These are phyloP conservation scores for Fusarium nematophilum DNA, from an alignment of 2,329 filamentous ascomycete species.

Conservation along the genomic window DNA sequence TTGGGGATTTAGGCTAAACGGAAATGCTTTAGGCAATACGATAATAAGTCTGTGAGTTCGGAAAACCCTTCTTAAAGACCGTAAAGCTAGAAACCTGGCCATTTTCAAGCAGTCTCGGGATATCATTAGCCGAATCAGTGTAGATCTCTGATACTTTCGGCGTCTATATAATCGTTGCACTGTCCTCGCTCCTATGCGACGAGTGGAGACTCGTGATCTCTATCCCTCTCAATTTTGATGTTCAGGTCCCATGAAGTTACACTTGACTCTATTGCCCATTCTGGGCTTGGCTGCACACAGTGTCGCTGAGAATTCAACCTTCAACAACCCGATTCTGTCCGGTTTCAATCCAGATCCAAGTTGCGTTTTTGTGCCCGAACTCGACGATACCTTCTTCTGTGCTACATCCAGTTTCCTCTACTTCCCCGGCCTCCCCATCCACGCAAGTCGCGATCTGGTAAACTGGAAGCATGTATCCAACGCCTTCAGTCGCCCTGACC, in stretches of 20 bases:
- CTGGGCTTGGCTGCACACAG: not conserved
- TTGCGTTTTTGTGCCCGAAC: constrained; percentile 53
- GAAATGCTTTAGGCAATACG: too few species aligned
- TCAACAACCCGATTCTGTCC: constrained; percentile 59
- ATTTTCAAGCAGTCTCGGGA: too few species aligned
- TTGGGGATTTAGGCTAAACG: too few species aligned
- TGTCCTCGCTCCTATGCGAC: not conserved
- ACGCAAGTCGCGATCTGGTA: constrained; percentile 61
- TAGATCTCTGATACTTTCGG: too few species aligned
- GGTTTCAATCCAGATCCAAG: constrained; percentile 62
- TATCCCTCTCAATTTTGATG: not conserved
- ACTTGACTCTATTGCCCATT: not conserved
- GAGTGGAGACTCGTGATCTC: too few species aligned
- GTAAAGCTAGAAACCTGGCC: too few species aligned
- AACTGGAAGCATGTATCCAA: constrained; percentile 57
- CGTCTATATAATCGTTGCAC: not conserved
- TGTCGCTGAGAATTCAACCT: constrained; percentile 18
- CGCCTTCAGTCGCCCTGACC: constrained; percentile 48
- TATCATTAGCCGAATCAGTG: too few species aligned
- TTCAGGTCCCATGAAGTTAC: constrained; percentile 10
- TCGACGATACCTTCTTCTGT: constrained; percentile 61
- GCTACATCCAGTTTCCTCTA: constrained; percentile 62
- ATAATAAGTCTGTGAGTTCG: too few species aligned
- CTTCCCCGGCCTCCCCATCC: constrained; percentile 64
- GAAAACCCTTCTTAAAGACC: too few species aligned